Evolutionary conservation across 176 grass and related monocot species (phyloP), one percentile per base, ranked within the genome.

Genomic region (Paspalum vaginatum): DNA sequence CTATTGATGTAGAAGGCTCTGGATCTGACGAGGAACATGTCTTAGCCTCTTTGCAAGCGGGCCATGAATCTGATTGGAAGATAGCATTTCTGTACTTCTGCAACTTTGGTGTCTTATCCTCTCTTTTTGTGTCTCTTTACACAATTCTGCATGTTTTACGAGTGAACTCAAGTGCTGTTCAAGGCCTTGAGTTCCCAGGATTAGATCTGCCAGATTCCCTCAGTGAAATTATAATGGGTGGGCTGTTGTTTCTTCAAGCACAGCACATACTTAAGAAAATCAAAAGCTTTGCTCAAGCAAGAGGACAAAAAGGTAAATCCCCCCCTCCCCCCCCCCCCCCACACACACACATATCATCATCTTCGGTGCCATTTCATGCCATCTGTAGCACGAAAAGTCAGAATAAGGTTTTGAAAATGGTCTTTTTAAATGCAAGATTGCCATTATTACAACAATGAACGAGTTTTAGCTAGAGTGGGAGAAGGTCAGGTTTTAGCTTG

Each of bases 181-280:
- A 89, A 61, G 95, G 95, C 45, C 79, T 98, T 60, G 95, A 98
- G 73, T 91, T 95, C 84, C 41, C 74, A 71, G 90, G 95, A 45
- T 79, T 98, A 72, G 95, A 98, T 89, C 70, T 95, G 80, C 95
- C 95, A 42, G 95, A 98, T 87, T 98, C 95, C 7, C 20, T 98
- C 27, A 73, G 92, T 63, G 95, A 98, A 74, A 74, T 98, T 76
- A 78, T 92, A 37, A 81, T 98, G 53, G 92, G 90, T 70, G 88
- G 87, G 25, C 78, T 93, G 88, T 89, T 98, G 72, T 87, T 95
- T 74, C 88, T 98, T 86, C 95, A 95, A 65, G 71, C 78, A 60
- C 88, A 93, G 80, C 86, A 83, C 69, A 80, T 93, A 67, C 60
- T 88, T 76, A 83, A 89, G 68, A 87, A 90, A 77, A 83, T 91